Percentiles rank a stretch among this genome's conserved stretches.
phyloP scores from a whole-genome alignment of 176 grass and related monocot species.

The Echinochloa phyllopogon region DNA sequence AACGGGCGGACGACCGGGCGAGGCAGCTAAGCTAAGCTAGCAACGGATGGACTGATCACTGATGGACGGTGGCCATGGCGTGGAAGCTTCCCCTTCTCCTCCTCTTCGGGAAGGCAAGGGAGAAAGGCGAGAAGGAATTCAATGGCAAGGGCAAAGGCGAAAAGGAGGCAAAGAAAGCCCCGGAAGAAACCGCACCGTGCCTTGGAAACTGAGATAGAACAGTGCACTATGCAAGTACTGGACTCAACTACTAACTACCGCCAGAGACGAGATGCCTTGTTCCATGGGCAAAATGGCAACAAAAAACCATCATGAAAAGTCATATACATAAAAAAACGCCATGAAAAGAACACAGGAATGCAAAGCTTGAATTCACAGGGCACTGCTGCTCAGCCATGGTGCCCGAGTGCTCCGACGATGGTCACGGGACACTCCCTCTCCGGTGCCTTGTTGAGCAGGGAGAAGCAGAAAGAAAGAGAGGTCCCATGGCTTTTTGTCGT shows the following conservation, averaged over 20 bases:
- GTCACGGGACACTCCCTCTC: too few relatives aligned
- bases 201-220: neutral
- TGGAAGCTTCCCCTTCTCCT: constrained; percentile 48
- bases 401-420: too few relatives aligned
- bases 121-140: constrained; percentile 26
- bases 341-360: neutral
- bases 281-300: neutral
- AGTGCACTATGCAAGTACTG: neutral
- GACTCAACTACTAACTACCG: neutral
- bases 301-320: neutral
- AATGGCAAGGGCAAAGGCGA: neutral
- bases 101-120: too few relatives aligned
- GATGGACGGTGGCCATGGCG: constrained; percentile 24
- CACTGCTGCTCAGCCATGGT: too few relatives aligned
- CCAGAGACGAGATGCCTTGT: constrained; percentile 27
- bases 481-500: neutral
- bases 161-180: neutral
- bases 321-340: too few relatives aligned
- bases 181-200: neutral
- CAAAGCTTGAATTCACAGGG: neutral
- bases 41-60: neutral
- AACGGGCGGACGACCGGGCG: neutral
- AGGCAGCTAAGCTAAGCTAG: neutral
- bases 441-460: neutral
- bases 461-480: neutral